Evolutionary conservation across 768 basidiomycete genomes (phyloP).

Genomic region (Antrodiella citrinella): DNA sequence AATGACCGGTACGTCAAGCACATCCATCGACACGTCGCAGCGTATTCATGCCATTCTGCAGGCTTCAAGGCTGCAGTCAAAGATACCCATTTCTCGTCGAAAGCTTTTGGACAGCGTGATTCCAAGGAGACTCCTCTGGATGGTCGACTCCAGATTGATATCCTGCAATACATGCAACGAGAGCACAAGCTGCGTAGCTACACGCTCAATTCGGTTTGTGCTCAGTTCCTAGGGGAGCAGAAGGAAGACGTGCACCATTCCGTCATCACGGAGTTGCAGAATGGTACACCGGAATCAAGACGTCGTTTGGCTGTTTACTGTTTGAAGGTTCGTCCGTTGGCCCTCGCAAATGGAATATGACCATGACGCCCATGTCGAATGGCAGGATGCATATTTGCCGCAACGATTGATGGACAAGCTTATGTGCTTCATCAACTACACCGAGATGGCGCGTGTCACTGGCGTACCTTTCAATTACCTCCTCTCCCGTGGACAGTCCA

Average conservation of each 20-base stretch:
- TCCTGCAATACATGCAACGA: slow-evolving; percentile 96
- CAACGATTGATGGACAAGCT: slow-evolving; percentile 94
- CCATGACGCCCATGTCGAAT: neutral
- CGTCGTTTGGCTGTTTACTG: slow-evolving; percentile 95
- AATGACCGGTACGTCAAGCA: slow-evolving; percentile 53
- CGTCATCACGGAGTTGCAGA: slow-evolving; percentile 96
- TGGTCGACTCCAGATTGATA: slow-evolving; percentile 90
- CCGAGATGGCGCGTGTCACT: slow-evolving; percentile 98
- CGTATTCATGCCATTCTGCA: slow-evolving; percentile 25
- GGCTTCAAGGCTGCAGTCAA: slow-evolving; percentile 75
- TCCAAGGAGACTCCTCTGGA: slow-evolving; percentile 90
- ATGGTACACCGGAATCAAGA: slow-evolving; percentile 89
- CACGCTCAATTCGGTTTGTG: slow-evolving; percentile 95
- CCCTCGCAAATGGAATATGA: neutral
- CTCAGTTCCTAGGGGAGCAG: slow-evolving; percentile 96
- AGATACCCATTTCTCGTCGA: slow-evolving; percentile 95
- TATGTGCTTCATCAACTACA: slow-evolving; percentile 98
- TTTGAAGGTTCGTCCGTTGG: slow-evolving; percentile 59
- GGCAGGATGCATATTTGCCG: slow-evolving; percentile 93
- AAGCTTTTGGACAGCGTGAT: slow-evolving; percentile 94
- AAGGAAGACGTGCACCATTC: slow-evolving; percentile 99
- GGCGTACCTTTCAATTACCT: slow-evolving; percentile 99
- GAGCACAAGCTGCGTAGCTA: slow-evolving; percentile 97
- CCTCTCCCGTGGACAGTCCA: slow-evolving; percentile 90
- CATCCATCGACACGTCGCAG: slow-evolving; percentile 1